Evolutionary conservation across 805 yeast species (phyloP).

Genomic region (Saccharomycopsis amapae): DNA sequence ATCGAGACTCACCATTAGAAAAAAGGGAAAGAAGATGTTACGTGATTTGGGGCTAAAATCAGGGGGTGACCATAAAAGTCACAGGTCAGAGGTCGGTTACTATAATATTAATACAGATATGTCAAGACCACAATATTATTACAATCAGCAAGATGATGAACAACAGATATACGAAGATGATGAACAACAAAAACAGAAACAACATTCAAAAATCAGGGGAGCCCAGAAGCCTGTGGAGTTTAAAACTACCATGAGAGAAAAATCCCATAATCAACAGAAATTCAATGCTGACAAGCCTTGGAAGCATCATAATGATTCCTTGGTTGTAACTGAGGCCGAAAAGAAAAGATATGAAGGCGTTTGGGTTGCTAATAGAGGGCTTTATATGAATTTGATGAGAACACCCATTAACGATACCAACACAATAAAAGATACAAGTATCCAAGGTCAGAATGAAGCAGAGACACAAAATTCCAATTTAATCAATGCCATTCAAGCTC

Average conservation of each 20-base stretch:
- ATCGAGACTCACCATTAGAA: slow-evolving; percentile 8
- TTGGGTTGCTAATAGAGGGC: slow-evolving; percentile 84
- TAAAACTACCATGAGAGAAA: slow-evolving; percentile 20
- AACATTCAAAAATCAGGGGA: too few species aligned
- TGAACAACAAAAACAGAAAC: background rate
- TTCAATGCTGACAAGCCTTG: slow-evolving; percentile 91
- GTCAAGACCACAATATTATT: too few species aligned
- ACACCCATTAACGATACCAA: slow-evolving; percentile 21
- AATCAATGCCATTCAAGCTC: slow-evolving; percentile 4
- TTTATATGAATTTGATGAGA: slow-evolving; percentile 37
- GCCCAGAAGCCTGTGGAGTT: slow-evolving; percentile 18
- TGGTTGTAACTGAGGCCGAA: slow-evolving; percentile 52
- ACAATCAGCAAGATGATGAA: too few species aligned
- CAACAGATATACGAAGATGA: too few species aligned
- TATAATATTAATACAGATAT: background rate
- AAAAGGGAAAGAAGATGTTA: slow-evolving; percentile 19
- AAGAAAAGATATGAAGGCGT: slow-evolving; percentile 87
- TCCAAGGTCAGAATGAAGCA: background rate
- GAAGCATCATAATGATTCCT: slow-evolving; percentile 70
- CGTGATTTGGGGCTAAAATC: slow-evolving; percentile 15
- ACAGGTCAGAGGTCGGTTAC: slow-evolving; percentile 21
- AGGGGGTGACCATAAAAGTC: slow-evolving; percentile 18
- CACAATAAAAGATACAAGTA: background rate
- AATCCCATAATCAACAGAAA: slow-evolving; percentile 27
- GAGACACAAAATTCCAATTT: background rate